Conservation (phyloP, 2,329 filamentous ascomycete genomes). For the Pseudocercospora pini-densiflorae region DNA sequence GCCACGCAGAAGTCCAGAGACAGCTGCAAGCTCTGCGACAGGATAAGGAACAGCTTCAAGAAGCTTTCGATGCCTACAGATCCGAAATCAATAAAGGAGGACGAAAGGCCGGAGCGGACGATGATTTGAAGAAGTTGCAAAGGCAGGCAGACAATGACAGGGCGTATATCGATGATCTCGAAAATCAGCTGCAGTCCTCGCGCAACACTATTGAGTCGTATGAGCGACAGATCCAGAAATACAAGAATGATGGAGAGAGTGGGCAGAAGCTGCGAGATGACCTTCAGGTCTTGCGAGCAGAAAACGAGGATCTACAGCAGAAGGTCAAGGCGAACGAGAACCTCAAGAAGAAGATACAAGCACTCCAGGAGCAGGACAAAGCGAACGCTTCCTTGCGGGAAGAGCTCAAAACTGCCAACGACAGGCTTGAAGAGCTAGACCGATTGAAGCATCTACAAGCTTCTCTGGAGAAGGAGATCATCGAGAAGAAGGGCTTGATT, state of each 20-base stretch:
- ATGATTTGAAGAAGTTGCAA: constrained; percentile 50
- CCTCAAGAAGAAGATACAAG: constrained; percentile 58
- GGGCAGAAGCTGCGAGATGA: constrained; percentile 56
- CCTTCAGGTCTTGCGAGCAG: constrained; percentile 53
- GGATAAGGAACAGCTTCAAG: constrained; percentile 51
- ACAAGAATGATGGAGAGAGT: constrained; percentile 49
- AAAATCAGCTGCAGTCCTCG: constrained; percentile 51
- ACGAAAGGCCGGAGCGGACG: constrained; percentile 43
- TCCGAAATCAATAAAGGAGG: constrained; percentile 50
- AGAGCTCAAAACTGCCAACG: constrained; percentile 50
- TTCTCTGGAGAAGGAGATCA: constrained; percentile 55
- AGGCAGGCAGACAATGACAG: constrained; percentile 50
- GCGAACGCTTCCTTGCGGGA: constrained; percentile 48
- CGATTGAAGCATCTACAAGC: constrained; percentile 50
- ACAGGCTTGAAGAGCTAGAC: constrained; percentile 52
- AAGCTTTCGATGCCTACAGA: constrained; percentile 53
- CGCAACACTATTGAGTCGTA: constrained; percentile 51
- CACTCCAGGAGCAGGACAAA: constrained; percentile 54
- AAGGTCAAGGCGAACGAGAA: constrained; percentile 58
- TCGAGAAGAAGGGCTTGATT: constrained; percentile 55
- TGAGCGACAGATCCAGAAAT: constrained; percentile 51
- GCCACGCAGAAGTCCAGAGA: constrained; percentile 45
- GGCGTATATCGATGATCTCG: constrained; percentile 56
- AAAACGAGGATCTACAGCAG: constrained; percentile 55
- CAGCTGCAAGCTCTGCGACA: constrained; percentile 49